Conservation (phyloP, 306 rosid genomes). For the Vigna mungo region DNA sequence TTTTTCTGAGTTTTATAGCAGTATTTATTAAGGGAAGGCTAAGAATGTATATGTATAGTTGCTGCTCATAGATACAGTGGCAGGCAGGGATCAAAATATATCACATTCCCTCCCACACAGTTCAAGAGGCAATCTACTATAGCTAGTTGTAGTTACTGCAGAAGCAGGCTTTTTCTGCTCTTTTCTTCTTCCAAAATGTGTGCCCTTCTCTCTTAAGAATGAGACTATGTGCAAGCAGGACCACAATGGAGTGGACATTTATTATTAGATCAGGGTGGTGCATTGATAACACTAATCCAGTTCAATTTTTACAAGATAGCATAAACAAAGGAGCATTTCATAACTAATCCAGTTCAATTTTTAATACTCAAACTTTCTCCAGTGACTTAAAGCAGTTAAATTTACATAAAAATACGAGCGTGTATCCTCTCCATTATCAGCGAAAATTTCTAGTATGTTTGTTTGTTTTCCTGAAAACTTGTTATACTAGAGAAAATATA, state of each 20-base stretch:
- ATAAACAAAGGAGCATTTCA: neutral
- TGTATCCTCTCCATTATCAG: too few relatives aligned
- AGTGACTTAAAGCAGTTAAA: neutral
- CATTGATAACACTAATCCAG: neutral
- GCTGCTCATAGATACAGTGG: neutral
- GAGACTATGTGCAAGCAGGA: neutral
- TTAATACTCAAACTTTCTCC: neutral
- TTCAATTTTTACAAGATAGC: too few relatives aligned
- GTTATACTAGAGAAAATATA: too few relatives aligned
- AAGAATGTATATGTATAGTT: neutral
- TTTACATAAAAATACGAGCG: too few relatives aligned
- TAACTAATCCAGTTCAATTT: neutral
- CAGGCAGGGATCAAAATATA: neutral
- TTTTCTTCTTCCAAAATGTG: constrained; percentile 8
- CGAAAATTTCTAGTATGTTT: too few relatives aligned
- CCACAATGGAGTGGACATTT: neutral
- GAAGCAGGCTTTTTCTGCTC: constrained; percentile 34
- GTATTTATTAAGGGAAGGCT: constrained; percentile 1
- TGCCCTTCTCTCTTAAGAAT: neutral
- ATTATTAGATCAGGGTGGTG: neutral
- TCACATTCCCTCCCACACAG: constrained; percentile 4
- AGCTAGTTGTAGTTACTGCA: constrained; percentile 19
- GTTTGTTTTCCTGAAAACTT: too few relatives aligned
- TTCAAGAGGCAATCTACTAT: neutral
- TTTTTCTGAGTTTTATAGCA: neutral